These are phyloP conservation scores for Cladobotryum mycophilum DNA, from an alignment of 2,329 filamentous ascomycete genomes.

Conservation along the genomic window DNA sequence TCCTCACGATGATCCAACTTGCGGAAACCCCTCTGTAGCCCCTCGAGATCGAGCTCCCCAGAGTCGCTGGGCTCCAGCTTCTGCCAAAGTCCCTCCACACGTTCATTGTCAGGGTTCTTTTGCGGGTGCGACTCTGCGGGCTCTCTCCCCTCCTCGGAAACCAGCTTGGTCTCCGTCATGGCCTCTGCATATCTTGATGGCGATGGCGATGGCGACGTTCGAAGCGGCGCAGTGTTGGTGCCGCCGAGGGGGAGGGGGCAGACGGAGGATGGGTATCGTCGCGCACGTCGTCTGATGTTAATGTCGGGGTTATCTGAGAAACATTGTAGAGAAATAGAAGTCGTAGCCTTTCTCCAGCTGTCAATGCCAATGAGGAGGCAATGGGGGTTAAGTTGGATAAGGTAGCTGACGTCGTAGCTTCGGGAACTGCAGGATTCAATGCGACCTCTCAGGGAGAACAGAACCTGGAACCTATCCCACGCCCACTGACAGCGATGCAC, in stretches of 20 bases:
- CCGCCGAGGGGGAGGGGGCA: conserved; percentile 3
- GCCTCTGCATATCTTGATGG: conserved; percentile 29
- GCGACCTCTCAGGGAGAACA: conserved; percentile 1
- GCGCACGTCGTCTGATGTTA: conserved; percentile 13
- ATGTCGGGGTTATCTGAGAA: conserved; percentile 7
- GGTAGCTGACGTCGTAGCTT: conserved; percentile 12
- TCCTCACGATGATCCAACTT: conserved; percentile 86
- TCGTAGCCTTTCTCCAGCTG: conserved; percentile 5
- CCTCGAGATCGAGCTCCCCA: conserved; percentile 78
- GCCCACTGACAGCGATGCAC: background rate
- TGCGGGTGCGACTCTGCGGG: conserved; percentile 57
- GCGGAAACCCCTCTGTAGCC: conserved; percentile 74
- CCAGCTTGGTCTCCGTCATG: conserved; percentile 42
- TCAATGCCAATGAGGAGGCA: conserved; percentile 10
- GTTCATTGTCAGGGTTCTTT: conserved; percentile 68
- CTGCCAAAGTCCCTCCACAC: conserved; percentile 78
- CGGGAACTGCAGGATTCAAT: conserved; percentile 8
- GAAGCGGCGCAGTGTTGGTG: conserved; percentile 5
- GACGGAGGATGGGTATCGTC: conserved; percentile 5
- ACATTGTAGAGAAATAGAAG: conserved; percentile 12
- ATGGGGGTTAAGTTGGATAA: background rate
- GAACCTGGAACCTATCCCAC: background rate
- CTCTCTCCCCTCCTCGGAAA: conserved; percentile 52
- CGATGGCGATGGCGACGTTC: conserved; percentile 2
- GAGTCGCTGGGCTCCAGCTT: conserved; percentile 70